Evolutionary conservation across 2,329 filamentous ascomycete genomes (phyloP).

Genomic region (Sphaerostilbella broomeana): DNA sequence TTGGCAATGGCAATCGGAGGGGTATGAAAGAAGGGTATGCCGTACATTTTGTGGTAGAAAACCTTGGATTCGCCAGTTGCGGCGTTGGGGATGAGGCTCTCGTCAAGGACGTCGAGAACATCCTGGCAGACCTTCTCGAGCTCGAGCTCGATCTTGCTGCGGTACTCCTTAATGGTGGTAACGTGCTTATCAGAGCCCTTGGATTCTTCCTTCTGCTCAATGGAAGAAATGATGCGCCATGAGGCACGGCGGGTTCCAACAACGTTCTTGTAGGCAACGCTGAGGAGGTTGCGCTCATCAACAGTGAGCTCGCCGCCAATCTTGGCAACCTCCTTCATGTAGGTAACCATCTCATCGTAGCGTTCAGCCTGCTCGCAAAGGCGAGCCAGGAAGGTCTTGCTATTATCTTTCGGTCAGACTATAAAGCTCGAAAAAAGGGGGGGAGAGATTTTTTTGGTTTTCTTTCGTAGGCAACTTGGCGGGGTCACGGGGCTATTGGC

Average conservation of each 20-base stretch:
- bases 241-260: conserved; percentile 96
- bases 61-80: conserved; percentile 98
- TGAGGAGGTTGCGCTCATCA: conserved; percentile 97
- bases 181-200: conserved; percentile 97
- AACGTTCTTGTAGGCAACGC: conserved; percentile 99
- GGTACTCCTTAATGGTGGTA: conserved; percentile 89
- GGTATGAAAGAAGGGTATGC: conserved; percentile 19
- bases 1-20: not conserved
- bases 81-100: conserved; percentile 90
- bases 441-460: conserved; percentile 6
- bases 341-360: conserved; percentile 99
- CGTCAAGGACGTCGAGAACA: conserved; percentile 89
- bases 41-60: conserved; percentile 99
- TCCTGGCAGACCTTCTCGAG: conserved; percentile 98
- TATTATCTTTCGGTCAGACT: conserved; percentile 34
- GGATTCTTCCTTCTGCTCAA: conserved; percentile 99
- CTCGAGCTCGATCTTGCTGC: conserved; percentile 95
- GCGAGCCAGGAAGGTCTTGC: conserved; percentile 99
- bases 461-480: conserved; percentile 10
- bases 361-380: conserved; percentile 99
- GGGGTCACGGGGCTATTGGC: conserved; percentile 12
- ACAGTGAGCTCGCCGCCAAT: conserved; percentile 74
- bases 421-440: conserved; percentile 1
- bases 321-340: conserved; percentile 99
- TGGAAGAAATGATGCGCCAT: conserved; percentile 99